Percentiles rank a stretch among this genome's conserved stretches.
phyloP scores from a whole-genome alignment of 257 asterid species.

The Dorcoceras hygrometricum region DNA sequence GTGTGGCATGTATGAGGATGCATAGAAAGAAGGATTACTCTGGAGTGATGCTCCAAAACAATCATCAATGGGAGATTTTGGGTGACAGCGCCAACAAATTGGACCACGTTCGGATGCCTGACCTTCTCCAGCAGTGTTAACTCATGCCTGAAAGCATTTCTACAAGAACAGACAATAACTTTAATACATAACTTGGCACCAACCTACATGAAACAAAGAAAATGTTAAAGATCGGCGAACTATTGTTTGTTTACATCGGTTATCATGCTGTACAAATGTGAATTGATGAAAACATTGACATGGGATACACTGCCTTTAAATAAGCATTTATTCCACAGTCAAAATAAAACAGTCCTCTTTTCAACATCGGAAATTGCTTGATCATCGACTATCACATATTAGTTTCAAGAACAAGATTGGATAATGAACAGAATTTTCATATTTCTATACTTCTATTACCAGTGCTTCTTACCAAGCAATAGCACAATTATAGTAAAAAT shows the following conservation, averaged over 20 bases:
- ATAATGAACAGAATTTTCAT: neutral
- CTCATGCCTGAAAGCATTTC: slow-evolving; percentile 85
- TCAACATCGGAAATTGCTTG: neutral
- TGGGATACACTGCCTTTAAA: slow-evolving; percentile 6
- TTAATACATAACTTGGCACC: slow-evolving; percentile 12
- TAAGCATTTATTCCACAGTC: neutral
- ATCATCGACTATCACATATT: slow-evolving; percentile 1
- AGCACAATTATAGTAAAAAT: too few relatives aligned
- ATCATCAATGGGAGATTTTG: slow-evolving; percentile 99
- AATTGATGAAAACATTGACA: slow-evolving; percentile 15
- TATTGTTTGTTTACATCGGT: slow-evolving; percentile 1
- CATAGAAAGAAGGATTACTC: slow-evolving; percentile 49
- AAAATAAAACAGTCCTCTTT: slow-evolving; percentile 3
- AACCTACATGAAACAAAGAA: neutral
- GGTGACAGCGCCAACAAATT: slow-evolving; percentile 97
- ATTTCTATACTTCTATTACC: neutral
- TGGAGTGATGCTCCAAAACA: slow-evolving; percentile 72
- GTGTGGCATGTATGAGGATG: neutral
- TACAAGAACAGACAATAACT: slow-evolving; percentile 33
- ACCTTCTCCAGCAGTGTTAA: slow-evolving; percentile 84
- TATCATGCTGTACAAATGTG: neutral
- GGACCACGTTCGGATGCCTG: slow-evolving; percentile 96
- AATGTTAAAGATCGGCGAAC: neutral
- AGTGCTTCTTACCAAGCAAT: too few relatives aligned
- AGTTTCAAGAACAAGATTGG: neutral